Evolutionary conservation across 2,329 filamentous ascomycete genomes (phyloP).

Genomic region (Aspergillus aculeatinus): DNA sequence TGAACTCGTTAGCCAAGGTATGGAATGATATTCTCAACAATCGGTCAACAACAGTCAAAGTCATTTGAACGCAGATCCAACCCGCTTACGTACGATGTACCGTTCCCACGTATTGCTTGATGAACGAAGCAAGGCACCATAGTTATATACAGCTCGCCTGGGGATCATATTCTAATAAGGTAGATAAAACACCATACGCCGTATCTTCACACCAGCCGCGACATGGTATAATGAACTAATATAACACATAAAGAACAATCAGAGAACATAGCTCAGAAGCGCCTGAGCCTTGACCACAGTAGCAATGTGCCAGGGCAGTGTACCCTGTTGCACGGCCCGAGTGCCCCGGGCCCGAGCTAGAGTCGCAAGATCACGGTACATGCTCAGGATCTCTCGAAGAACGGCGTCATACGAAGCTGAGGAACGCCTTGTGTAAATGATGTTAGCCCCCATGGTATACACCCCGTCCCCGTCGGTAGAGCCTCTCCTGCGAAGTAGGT

Average conservation of each 20-base stretch:
- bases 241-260: conserved; percentile 17
- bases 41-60: too few relatives aligned
- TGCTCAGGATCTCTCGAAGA: conserved; percentile 43
- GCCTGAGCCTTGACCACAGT: conserved; percentile 45
- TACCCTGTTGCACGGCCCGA: conserved; percentile 40
- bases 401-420: conserved; percentile 34
- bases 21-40: too few relatives aligned
- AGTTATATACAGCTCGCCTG: too few relatives aligned
- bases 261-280: conserved; percentile 43
- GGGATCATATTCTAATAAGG: too few relatives aligned
- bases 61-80: too few relatives aligned
- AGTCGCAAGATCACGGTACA: conserved; percentile 47
- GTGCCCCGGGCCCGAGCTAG: conserved; percentile 45
- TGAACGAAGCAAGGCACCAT: too few relatives aligned
- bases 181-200: conserved; percentile 11
- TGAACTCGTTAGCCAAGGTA: too few relatives aligned
- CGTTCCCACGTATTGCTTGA: too few relatives aligned
- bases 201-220: conserved; percentile 7
- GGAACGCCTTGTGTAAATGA: conserved; percentile 38
- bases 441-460: conserved; percentile 42
- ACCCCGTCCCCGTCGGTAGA: conserved; percentile 43
- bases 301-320: conserved; percentile 51
- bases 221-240: conserved; percentile 6
- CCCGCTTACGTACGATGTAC: too few relatives aligned
- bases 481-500: conserved; percentile 48